Conservation (phyloP, 2,329 filamentous ascomycete genomes). For the Grosmannia clavigera region DNA sequence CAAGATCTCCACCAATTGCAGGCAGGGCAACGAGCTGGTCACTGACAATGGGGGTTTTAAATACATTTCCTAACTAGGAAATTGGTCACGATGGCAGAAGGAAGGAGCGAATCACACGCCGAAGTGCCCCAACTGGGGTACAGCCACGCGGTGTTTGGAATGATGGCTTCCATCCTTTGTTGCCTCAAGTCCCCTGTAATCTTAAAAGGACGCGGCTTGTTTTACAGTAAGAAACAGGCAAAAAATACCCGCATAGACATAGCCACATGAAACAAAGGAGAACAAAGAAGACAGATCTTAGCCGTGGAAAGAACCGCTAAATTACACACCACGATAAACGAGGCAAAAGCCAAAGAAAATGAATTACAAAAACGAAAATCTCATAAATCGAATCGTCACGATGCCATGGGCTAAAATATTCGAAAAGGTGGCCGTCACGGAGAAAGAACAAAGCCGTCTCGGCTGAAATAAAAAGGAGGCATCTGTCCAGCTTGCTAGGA, state of each 20-base stretch:
- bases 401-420: background rate
- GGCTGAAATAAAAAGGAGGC: background rate
- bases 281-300: background rate
- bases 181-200: too few species aligned
- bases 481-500: background rate
- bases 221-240: too few species aligned
- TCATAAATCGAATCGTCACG: background rate
- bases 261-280: background rate
- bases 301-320: too few species aligned
- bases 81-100: background rate
- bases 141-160: too few species aligned
- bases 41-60: background rate
- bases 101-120: background rate
- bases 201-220: too few species aligned
- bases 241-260: too few species aligned
- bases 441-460: too few species aligned
- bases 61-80: slow-evolving; percentile 2
- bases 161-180: too few species aligned
- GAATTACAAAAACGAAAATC: background rate
- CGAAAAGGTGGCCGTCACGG: background rate
- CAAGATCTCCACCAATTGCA: background rate
- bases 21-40: background rate
- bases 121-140: too few species aligned
- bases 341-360: background rate
- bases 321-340: too few species aligned